Base-by-base conservation (phyloP, 2,329 filamentous ascomycete species). In the Leptosphaerulina australis region DNA sequence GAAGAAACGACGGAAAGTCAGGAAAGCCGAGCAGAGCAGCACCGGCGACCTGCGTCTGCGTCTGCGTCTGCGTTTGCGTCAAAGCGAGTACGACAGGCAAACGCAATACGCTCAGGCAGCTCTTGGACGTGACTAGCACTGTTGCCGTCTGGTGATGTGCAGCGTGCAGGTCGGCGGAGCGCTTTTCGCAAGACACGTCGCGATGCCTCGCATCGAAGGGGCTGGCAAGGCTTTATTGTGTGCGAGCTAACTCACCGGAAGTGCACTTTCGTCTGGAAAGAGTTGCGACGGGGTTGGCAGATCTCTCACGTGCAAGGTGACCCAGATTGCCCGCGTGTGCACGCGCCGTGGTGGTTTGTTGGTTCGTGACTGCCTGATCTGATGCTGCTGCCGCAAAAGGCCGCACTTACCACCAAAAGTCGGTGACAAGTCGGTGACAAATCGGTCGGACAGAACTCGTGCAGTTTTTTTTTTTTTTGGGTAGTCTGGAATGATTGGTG, bases 211-310 rank as follows among this genome's bases (percentile, higher is more conserved):
- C 30, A 25, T 55, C 33, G 29, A 51, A 36, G 15, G 20, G 29
- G 36, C 34, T 26, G 43, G 35, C 39, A 48, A 38, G 45, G 39
- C 53, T 24, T 20, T 37, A 21, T 28, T 20, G 31, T 44, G 36
- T 56, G 46, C 30, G 29, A 29, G 44, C 20, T 30, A 22, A 50
- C 37, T 58, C 43, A 59, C 58, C 58, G 59, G 58, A 56, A 50
- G 24, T 24, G 21, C 39, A 17, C 36, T 54, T 50, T 55, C 41
- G 51, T 49, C 26, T 46, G 55, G 58, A 37, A 55, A 34, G 50
- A 15, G 44, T 50, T 52, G 59, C 57, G 58, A 62, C 24, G 36
- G 41, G 34, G 52, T 37, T 24, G 41, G 50, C 38, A 47, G 44
- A 43, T 51, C 46, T 49, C 48, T 44, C 50, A 50, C 47, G 37